Conservation (phyloP, 164 flowering plant genomes). For the Paratinospora sagittata region DNA sequence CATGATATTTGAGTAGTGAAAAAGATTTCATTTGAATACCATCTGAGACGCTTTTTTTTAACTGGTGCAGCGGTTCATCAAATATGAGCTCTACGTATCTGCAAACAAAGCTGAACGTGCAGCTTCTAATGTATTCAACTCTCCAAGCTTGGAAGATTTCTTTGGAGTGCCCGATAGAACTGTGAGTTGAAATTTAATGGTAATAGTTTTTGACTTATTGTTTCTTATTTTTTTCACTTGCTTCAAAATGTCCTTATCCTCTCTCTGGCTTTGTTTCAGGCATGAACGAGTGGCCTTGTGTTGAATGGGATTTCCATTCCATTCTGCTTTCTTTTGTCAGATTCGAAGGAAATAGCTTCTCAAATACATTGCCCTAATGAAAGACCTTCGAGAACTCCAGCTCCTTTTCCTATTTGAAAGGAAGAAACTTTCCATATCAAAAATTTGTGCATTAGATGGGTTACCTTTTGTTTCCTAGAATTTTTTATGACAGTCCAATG, state of each 20-base stretch:
- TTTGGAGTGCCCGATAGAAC: conserved; percentile 39
- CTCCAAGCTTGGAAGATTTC: conserved; percentile 79
- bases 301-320: neutral
- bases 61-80: conserved; percentile 86
- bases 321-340: neutral
- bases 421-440: conserved; percentile 9
- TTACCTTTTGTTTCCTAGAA: neutral
- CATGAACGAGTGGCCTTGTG: neutral
- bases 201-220: conserved; percentile 1
- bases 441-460: conserved; percentile 8
- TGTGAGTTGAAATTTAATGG: conserved; percentile 1
- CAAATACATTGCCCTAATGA: neutral
- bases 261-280: conserved; percentile 1
- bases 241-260: neutral
- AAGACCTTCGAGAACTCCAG: neutral
- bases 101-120: conserved; percentile 54
- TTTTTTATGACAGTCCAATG: neutral
- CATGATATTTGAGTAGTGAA: neutral
- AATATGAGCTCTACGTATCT: conserved; percentile 71
- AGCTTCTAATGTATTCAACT: conserved; percentile 62
- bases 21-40: neutral
- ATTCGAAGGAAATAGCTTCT: neutral
- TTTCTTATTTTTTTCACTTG: neutral
- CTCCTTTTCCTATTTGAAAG: neutral
- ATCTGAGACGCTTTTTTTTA: conserved; percentile 2